These are phyloP conservation scores for Pichia terricola DNA, from an alignment of 1,139 yeast species.

Conservation along the genomic window DNA sequence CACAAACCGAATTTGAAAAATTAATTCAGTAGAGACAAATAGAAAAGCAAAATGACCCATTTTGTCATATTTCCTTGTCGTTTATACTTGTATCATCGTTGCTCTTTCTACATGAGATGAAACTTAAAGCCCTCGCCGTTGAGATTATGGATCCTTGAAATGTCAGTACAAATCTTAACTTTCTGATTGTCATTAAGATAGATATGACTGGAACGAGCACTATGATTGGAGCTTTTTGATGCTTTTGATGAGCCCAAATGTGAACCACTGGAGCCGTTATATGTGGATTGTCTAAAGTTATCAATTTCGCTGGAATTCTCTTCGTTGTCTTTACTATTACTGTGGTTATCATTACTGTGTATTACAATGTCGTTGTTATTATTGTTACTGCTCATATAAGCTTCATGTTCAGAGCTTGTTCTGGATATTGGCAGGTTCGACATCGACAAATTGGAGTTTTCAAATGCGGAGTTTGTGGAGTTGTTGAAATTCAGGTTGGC, in stretches of 20 bases:
- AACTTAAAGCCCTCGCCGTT: constrained; percentile 27
- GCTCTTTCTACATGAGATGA: too few relatives aligned
- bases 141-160: constrained; percentile 35
- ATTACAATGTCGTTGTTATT: neutral
- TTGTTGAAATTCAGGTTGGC: neutral
- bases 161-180: constrained; percentile 35
- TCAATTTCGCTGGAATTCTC: neutral
- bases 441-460: neutral
- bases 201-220: too few relatives aligned
- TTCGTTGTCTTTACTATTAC: neutral
- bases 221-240: too few relatives aligned
- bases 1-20: too few relatives aligned
- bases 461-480: neutral
- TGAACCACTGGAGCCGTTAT: too few relatives aligned
- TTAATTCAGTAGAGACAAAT: too few relatives aligned
- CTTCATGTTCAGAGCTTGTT: neutral
- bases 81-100: too few relatives aligned
- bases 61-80: too few relatives aligned
- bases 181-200: constrained; percentile 15
- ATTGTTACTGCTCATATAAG: neutral
- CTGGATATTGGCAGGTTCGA: neutral
- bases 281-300: too few relatives aligned
- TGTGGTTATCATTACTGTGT: neutral
- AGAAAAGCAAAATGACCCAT: too few relatives aligned
- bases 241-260: too few relatives aligned